Evolutionary conservation across 1,284 basidiomycete genomes (phyloP).

Genomic region (Ceratobasidium sp.): DNA sequence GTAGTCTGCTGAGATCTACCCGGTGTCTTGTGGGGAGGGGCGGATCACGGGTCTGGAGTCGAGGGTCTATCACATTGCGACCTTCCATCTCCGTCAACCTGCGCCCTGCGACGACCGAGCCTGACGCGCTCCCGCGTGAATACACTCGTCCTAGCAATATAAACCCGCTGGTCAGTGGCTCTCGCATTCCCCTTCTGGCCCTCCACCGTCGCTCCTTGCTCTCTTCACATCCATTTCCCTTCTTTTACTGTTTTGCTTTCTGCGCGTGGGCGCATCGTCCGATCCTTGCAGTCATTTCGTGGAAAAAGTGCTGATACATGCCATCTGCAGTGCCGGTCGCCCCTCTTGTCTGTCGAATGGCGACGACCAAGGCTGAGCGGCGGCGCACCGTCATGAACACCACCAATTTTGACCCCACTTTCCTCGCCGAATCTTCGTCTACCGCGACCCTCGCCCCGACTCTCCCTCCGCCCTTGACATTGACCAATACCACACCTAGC

Average conservation of each 20-base stretch:
- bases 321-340: slow-evolving; percentile 1
- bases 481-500: neutral
- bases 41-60: neutral
- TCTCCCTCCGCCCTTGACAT: slow-evolving; percentile 4
- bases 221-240: neutral
- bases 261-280: neutral
- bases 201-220: neutral
- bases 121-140: slow-evolving; percentile 11
- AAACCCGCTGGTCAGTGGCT: slow-evolving; percentile 15
- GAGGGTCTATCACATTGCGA: slow-evolving; percentile 1
- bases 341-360: slow-evolving; percentile 6
- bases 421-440: slow-evolving; percentile 28
- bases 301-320: slow-evolving; percentile 7
- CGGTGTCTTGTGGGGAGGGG: neutral
- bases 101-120: slow-evolving; percentile 16
- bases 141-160: neutral
- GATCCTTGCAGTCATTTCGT: slow-evolving; percentile 5
- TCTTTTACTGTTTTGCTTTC: neutral
- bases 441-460: neutral
- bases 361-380: slow-evolving; percentile 38
- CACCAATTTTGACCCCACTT: slow-evolving; percentile 35
- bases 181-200: neutral
- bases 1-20: neutral
- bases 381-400: slow-evolving; percentile 43
- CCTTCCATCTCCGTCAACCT: slow-evolving; percentile 1